Base-by-base conservation (phyloP, 495 filamentous ascomycete genomes). In the Friedmanniomyces endolithicus region DNA sequence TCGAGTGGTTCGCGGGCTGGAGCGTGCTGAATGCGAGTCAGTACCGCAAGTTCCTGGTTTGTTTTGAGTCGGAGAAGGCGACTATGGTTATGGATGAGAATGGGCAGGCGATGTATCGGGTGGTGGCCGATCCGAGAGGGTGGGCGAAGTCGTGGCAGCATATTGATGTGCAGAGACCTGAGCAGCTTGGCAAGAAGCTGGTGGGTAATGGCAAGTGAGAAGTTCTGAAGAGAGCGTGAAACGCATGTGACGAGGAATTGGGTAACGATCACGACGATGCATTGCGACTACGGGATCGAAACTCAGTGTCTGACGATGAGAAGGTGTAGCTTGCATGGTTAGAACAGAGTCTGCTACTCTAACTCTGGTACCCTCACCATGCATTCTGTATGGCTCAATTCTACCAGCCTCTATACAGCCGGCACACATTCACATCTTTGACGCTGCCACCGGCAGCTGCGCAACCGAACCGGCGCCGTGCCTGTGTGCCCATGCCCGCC, bases 91-190 rank as follows among this genome's bases (percentile, higher is more conserved):
- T 22, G n/a, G 50, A 53, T 19, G 49, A 40, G 49, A 16, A 47
- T 9, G 53, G 51, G 25, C 34, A 40, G 41, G 14, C 17, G 8
- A 35, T 17, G 25, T 22, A 24, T 9, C 27, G 48, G n/a, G 31
- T 34, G 46, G 27, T 6, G 4, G 25, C 51, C 11, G 57, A 54
- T 39, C 43, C 61, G 25, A 46, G 40, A 20, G 45, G 51, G 11
- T 63, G 61, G 57, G 25, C 19, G 48, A 40, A 50, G 43, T 57
- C 43, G 40, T 63, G 48, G 17, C 19, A 48, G 33, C 61, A 63
- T 40, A 34, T 60, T 14, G 55, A 50, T 16, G 57, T 60, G 11
- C 19, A 48, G 31, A 14, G 19, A 23, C 43, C 50, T 0, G 57
- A 55, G 19, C n/a, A 29, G 35, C 20, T 53, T 31, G 27, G 27